A percentile compares a stretch with the other conserved stretches of the same genome.
Evolutionary conservation across 2,329 filamentous ascomycete genomes (phyloP).

Genomic region (Fusarium tricinctum): DNA sequence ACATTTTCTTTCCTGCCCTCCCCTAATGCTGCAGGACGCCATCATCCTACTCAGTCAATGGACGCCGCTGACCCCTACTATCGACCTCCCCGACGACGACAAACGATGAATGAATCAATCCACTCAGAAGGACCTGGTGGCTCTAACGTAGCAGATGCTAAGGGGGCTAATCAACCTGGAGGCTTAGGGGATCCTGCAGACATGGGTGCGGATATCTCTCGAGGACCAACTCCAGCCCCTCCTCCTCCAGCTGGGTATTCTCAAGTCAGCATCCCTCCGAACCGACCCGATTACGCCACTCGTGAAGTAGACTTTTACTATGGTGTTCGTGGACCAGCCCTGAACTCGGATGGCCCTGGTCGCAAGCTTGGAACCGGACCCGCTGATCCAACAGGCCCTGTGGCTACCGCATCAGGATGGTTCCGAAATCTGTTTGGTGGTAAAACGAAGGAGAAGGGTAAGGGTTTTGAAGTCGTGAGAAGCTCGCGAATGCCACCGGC

Average conservation of each 20-base stretch:
- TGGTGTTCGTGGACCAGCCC: conserved; percentile 86
- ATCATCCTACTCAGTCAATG: conserved; percentile 61
- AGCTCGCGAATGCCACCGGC: conserved; percentile 88
- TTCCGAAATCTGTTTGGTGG: conserved; percentile 83
- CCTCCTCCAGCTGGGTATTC: conserved; percentile 53
- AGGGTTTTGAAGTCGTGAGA: conserved; percentile 96
- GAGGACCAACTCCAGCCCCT: conserved; percentile 60
- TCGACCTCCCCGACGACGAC: conserved; percentile 81
- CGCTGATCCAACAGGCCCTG: conserved; percentile 91
- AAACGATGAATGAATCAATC: conserved; percentile 64
- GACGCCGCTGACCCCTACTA: conserved; percentile 85
- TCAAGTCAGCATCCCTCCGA: conserved; percentile 62
- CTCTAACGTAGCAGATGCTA: conserved; percentile 53
- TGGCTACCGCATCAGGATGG: conserved; percentile 91
- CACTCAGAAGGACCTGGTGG: conserved; percentile 52
- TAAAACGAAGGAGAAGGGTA: conserved; percentile 93
- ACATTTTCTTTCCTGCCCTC: conserved; percentile 79
- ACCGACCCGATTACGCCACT: conserved; percentile 87
- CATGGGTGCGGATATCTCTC: conserved; percentile 58
- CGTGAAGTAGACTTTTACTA: conserved; percentile 98
- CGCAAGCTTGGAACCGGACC: conserved; percentile 93
- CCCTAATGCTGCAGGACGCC: conserved; percentile 63
- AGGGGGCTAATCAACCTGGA: conserved; percentile 56
- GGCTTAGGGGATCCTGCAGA: conserved; percentile 57
- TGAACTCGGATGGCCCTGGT: conserved; percentile 84